Evolutionary conservation across 352 stramenopile species (phyloP).

Genomic region (Globisporangium abappressorium): DNA sequence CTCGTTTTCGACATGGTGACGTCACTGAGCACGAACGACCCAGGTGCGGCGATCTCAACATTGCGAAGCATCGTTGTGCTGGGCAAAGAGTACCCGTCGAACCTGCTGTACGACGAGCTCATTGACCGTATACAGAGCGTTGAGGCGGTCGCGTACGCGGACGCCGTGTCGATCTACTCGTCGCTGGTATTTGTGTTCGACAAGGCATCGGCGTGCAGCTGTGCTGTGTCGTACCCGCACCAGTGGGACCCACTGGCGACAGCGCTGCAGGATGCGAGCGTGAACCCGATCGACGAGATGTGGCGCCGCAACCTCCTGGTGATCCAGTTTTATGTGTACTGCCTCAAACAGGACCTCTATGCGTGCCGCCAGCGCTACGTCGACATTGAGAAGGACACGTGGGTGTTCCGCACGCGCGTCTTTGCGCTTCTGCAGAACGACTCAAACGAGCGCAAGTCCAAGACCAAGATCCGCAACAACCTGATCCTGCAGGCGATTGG

Average conservation of each 20-base stretch:
- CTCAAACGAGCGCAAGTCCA: constrained; percentile 31
- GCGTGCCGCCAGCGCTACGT: constrained; percentile 52
- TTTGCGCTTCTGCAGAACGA: constrained; percentile 58
- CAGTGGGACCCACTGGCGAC: constrained; percentile 63
- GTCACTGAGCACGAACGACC: constrained; percentile 81
- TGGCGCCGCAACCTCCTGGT: constrained; percentile 73
- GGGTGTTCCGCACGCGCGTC: constrained; percentile 61
- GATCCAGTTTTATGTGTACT: constrained; percentile 82
- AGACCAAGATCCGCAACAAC: constrained; percentile 58
- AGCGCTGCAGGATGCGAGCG: constrained; percentile 56
- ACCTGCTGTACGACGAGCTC: constrained; percentile 76
- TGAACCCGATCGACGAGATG: constrained; percentile 40
- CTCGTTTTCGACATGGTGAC: constrained; percentile 83
- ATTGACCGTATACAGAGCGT: constrained; percentile 77
- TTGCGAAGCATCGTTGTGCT: constrained; percentile 80
- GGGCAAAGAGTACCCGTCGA: constrained; percentile 79
- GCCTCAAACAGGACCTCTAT: constrained; percentile 67
- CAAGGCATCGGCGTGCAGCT: constrained; percentile 63
- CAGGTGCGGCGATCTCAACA: constrained; percentile 67
- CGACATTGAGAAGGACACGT: constrained; percentile 38
- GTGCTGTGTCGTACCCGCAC: constrained; percentile 57
- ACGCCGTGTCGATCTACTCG: constrained; percentile 74
- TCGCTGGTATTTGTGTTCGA: constrained; percentile 84
- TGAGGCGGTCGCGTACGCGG: constrained; percentile 61
- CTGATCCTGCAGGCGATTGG: constrained; percentile 63